A percentile compares a stretch with the other conserved stretches of the same genome.
Evolutionary conservation across 2,329 filamentous ascomycete species (phyloP).

Genomic region (Cercospora sp.): DNA sequence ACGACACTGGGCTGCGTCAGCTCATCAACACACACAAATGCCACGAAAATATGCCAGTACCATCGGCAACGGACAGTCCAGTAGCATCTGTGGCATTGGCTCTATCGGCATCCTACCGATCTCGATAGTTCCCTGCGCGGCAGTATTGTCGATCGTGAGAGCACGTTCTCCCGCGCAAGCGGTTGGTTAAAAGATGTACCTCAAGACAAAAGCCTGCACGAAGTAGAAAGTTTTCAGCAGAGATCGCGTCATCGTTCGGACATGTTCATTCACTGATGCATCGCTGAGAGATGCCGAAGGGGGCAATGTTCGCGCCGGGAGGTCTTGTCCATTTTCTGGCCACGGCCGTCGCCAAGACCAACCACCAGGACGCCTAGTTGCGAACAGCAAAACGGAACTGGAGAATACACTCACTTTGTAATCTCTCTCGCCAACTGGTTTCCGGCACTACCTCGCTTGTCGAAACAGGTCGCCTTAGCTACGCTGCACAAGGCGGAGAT

Average conservation of each 20-base stretch:
- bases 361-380: neutral
- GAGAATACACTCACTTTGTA: too few species aligned
- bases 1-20: neutral
- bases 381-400: neutral
- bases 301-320: neutral
- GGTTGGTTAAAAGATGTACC: neutral
- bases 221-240: neutral
- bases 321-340: neutral
- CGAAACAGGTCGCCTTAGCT: too few species aligned
- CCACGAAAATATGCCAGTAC: neutral
- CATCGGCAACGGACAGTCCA: neutral
- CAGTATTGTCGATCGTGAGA: neutral
- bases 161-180: neutral
- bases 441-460: too few species aligned
- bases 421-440: too few species aligned
- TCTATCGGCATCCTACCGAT: neutral
- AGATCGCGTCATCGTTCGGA: neutral
- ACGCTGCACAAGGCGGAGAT: too few species aligned
- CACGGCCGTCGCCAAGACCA: neutral
- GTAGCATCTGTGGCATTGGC: neutral
- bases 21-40: neutral
- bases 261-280: neutral
- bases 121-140: neutral
- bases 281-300: neutral
- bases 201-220: neutral